Base-by-base conservation (phyloP, 345 rosid genomes). In the Gynandropsis gynandra region DNA sequence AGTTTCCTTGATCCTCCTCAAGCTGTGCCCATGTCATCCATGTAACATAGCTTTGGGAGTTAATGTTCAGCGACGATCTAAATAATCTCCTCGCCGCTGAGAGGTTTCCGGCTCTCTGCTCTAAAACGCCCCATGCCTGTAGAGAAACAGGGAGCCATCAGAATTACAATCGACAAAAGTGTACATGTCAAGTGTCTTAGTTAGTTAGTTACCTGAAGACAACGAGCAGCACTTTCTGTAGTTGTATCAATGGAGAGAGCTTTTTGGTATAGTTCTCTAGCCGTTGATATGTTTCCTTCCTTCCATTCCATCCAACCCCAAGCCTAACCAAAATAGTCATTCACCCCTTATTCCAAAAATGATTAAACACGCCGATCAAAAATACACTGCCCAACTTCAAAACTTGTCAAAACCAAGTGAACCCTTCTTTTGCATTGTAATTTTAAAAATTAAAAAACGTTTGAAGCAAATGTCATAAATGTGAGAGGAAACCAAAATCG, bases 301-400 rank as follows among this genome's bases (percentile, higher is more conserved):
- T 87, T 87, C 98, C 98, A 87, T 54, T 92, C 98, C 98, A 87
- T 79, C 98, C 95, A 92, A 58, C 96, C 96, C 98, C 98, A 92
- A 49, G 87, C 98, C 98, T 92, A 63, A 52, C 61, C 14, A 34
- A 37, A 63, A 41, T 54, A 58, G 60, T 29, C 31, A 3, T 27
- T 58, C 59, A 62, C 39, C 45, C 21, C 14, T 16, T 59, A 53
- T 52, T 58, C 40, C 50, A 52, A 45, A 37, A 17, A 54, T 12
- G 4, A 38, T 50, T 52, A 32, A 46, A 61, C n/a, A 55, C 32
- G 47, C 35, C 16, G 31, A 50, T 41, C 41, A 13, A 58, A 13
- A 58, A 32, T 42, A 29, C 10, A 7, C 21, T 49, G 17, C 16
- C 58, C 37, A 48, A 49, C n/a, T 42, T 56, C 33, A 52, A 13